phyloP scores from a whole-genome alignment of 2,329 filamentous ascomycete genomes.

The Hirsutella minnesotensis region DNA sequence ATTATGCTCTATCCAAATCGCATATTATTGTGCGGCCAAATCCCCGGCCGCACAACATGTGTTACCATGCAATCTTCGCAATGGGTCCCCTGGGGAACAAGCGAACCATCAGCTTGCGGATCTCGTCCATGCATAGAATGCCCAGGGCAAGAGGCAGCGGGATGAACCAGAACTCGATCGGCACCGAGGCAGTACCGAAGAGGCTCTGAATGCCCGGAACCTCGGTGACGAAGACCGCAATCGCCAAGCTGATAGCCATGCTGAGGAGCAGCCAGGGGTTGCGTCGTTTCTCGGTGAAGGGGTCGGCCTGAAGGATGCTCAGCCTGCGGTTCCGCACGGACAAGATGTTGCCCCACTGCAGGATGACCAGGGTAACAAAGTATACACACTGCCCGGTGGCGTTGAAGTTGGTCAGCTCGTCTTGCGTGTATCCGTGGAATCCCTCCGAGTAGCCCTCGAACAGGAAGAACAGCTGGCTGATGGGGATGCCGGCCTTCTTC shows the following conservation, averaged over 20 bases:
- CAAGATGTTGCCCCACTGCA: conserved; percentile 43
- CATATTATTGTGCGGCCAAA: too few species aligned
- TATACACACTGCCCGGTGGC: conserved; percentile 38
- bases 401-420: conserved; percentile 35
- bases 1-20: too few species aligned
- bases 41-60: too few species aligned
- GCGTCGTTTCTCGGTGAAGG: conserved; percentile 30
- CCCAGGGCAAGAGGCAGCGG: conserved; percentile 37
- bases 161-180: conserved; percentile 40
- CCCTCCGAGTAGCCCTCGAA: conserved; percentile 36
- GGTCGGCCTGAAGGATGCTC: conserved; percentile 39
- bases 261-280: conserved; percentile 38
- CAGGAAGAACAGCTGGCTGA: conserved; percentile 34
- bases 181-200: conserved; percentile 36
- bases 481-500: conserved; percentile 32
- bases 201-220: conserved; percentile 34
- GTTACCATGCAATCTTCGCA: conserved; percentile 40
- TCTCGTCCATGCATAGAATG: conserved; percentile 38
- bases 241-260: conserved; percentile 33
- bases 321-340: conserved; percentile 37
- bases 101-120: conserved; percentile 36
- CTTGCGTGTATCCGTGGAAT: conserved; percentile 34
- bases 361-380: conserved; percentile 40
- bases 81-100: conserved; percentile 30
- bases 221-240: conserved; percentile 42